These are phyloP conservation scores for Herpetospermum pedunculosum DNA, from an alignment of 306 rosid genomes.

Conservation along the genomic window DNA sequence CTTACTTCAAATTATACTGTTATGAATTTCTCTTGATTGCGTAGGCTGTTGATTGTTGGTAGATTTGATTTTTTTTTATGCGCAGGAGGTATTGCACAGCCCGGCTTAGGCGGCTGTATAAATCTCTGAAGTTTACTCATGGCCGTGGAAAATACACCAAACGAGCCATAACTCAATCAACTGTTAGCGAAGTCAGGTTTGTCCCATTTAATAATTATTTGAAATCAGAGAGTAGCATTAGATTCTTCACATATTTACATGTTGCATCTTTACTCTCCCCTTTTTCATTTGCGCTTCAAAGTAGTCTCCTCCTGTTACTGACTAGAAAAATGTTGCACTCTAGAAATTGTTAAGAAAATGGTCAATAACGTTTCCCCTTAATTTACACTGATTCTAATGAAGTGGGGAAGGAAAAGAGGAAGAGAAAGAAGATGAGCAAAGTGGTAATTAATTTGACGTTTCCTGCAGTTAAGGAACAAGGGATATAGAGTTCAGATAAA, in stretches of 20 bases:
- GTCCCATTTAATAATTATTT: neutral
- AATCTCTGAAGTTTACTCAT: slow-evolving; percentile 90
- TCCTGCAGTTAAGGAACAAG: neutral
- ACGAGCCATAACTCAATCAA: slow-evolving; percentile 56
- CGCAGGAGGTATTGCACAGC: slow-evolving; percentile 92
- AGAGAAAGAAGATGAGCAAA: neutral
- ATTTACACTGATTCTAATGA: neutral
- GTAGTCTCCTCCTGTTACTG: neutral
- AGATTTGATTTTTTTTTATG: slow-evolving; percentile 6
- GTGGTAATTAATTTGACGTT: neutral
- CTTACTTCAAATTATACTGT: neutral
- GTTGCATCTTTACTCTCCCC: neutral
- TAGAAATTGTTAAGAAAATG: neutral
- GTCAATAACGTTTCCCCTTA: neutral
- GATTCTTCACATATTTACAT: neutral
- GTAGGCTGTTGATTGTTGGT: neutral
- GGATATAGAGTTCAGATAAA: neutral
- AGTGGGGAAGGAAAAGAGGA: neutral
- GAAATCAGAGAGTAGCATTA: neutral
- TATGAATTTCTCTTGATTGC: neutral
- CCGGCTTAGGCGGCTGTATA: slow-evolving; percentile 83
- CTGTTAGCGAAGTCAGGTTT: slow-evolving; percentile 85
- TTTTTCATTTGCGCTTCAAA: neutral
- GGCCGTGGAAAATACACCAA: slow-evolving; percentile 86
- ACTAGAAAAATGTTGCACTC: neutral